A percentile compares a stretch with the other conserved stretches of the same genome.
Evolutionary conservation across 2,329 filamentous ascomycete genomes (phyloP).

Genomic region (Nakataea oryzae): DNA sequence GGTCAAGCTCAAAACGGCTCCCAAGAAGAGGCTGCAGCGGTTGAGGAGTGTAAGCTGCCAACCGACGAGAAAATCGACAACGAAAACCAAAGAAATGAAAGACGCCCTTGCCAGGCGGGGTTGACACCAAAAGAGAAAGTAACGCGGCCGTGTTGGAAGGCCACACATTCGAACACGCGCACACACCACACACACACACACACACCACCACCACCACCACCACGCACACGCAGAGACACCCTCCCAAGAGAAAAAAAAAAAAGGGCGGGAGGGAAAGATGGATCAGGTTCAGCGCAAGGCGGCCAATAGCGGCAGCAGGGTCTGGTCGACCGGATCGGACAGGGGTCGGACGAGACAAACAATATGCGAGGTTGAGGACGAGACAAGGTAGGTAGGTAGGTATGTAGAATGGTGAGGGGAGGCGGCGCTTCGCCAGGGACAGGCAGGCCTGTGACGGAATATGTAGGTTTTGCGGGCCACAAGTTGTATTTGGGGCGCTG

Average conservation of each 20-base stretch:
- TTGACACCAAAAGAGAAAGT: background rate
- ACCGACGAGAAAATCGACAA: background rate
- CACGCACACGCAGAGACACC: background rate
- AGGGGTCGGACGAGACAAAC: conserved; percentile 1
- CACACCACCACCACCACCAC: too few relatives aligned
- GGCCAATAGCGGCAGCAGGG: conserved; percentile 3
- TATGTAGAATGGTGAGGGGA: too few relatives aligned
- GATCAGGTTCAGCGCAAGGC: conserved; percentile 4
- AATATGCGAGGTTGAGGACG: background rate
- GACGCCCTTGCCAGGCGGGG: background rate
- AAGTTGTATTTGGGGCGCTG: background rate
- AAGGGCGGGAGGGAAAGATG: background rate
- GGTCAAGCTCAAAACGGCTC: background rate
- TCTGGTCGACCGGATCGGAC: background rate
- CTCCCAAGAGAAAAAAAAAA: too few relatives aligned
- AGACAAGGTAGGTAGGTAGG: background rate
- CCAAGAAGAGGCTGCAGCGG: background rate
- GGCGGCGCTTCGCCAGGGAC: background rate
- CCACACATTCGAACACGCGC: background rate
- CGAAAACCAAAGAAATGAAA: background rate
- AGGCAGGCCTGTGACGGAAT: background rate
- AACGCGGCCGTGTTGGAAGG: background rate
- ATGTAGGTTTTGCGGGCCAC: background rate
- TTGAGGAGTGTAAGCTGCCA: background rate
- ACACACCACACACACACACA: background rate